Evolutionary conservation across 768 basidiomycete species (phyloP), one percentile per base, ranked within the genome.

Genomic region (Tremella fuciformis): DNA sequence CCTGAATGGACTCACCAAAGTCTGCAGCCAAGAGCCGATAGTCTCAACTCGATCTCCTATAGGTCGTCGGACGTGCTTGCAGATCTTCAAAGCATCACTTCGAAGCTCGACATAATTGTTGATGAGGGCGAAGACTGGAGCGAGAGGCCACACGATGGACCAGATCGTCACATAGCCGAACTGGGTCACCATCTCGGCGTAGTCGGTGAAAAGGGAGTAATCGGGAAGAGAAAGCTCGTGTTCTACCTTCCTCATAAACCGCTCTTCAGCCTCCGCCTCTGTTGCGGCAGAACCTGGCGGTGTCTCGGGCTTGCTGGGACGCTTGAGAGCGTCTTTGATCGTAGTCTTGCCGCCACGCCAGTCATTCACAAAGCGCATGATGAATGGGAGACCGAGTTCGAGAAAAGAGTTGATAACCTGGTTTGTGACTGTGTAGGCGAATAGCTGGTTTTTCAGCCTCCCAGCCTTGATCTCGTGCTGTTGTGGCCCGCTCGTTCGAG

Each of bases 31-130:
- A 0, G 91, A 88, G 0, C 94, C 94, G 59, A 98, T 91, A 11
- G 88, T 87, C 66, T 93, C 91, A 2, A 88, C 87, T 19, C 94
- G 85, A n/a, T 80, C 77, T 0, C 93, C 92, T 37, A 94, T 83
- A 1, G 94, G 91, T 22, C 91, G 83, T 16, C 91, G 82, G 53
- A 84, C 82, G 70, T 94, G 91, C 3, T 85, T 84, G 3, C 86
- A 85, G 74, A 99, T 88, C 81, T 98, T 97, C 82, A 94, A 88
- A 3, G 96, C 96, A 71, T 99, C 94, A 2, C 87, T 89, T 16
- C 92, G 86, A 3, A 91, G 79, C 79, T 99, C 94, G 60, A 98
- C 60, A 50, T 80, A 83, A 76, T 99, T 97, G 81, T 98, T 99
- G 49, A 96, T 67, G 19, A 94, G 81, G 0, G 91, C 87, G 83